A percentile compares a stretch with the other conserved stretches of the same genome.
Conservation (phyloP, 805 yeast species). For the Kuraishia piskuri region DNA sequence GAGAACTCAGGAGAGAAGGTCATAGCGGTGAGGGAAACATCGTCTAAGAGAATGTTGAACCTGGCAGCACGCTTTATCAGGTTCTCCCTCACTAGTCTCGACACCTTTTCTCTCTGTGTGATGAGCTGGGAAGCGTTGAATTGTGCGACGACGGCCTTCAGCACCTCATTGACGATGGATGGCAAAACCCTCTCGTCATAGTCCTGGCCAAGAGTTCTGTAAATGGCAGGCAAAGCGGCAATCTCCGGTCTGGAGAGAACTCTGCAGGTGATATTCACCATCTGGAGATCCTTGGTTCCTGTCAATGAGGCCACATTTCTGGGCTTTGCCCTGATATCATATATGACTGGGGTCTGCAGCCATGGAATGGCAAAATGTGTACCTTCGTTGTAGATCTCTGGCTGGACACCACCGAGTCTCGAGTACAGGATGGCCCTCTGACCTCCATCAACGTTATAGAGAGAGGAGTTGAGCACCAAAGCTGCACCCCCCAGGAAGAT, state of each 20-base stretch:
- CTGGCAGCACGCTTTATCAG: conserved; percentile 84
- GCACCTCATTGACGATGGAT: conserved; percentile 95
- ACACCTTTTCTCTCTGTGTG: conserved; percentile 97
- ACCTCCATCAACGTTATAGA: conserved; percentile 95
- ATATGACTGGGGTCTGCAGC: conserved; percentile 86
- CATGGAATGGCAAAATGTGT: conserved; percentile 93
- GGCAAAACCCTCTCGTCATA: conserved; percentile 97
- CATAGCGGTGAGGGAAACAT: conserved; percentile 94
- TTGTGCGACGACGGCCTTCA: conserved; percentile 95
- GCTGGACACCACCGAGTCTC: conserved; percentile 76
- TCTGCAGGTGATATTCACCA: conserved; percentile 99
- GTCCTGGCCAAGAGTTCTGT: conserved; percentile 87
- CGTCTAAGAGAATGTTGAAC: conserved; percentile 84
- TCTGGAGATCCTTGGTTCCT: conserved; percentile 96
- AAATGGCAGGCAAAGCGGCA: conserved; percentile 69
- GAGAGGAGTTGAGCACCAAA: conserved; percentile 41
- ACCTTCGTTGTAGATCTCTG: conserved; percentile 82
- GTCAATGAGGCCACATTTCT: conserved; percentile 93
- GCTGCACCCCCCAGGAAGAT: conserved; percentile 52
- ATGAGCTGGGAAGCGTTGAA: conserved; percentile 97
- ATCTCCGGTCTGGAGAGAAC: conserved; percentile 88
- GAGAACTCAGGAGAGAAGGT: conserved; percentile 97
- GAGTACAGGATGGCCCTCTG: conserved; percentile 95
- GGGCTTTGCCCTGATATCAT: conserved; percentile 96
- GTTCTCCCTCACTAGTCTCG: conserved; percentile 83